These are phyloP conservation scores for Diplodia corticola DNA, from an alignment of 2,329 filamentous ascomycete genomes.

Conservation along the genomic window DNA sequence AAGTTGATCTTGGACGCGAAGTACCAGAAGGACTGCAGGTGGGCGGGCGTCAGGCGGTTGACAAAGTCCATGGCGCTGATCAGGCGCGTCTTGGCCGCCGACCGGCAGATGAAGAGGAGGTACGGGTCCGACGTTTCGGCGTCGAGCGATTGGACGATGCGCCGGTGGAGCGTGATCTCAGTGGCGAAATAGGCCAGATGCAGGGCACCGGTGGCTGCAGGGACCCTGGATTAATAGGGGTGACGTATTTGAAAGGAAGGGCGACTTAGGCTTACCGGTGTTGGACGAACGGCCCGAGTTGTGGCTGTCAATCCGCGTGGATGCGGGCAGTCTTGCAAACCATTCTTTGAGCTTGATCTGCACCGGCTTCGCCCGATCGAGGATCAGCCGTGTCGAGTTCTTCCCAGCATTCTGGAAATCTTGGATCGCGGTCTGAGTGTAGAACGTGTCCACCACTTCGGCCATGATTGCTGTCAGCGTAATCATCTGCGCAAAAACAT, in stretches of 20 bases:
- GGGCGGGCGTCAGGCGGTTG: slow-evolving; percentile 82
- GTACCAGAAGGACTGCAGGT: slow-evolving; percentile 91
- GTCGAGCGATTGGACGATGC: slow-evolving; percentile 80
- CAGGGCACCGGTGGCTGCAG: slow-evolving; percentile 57
- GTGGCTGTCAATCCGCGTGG: slow-evolving; percentile 63
- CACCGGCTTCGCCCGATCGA: slow-evolving; percentile 76
- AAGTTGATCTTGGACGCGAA: slow-evolving; percentile 89
- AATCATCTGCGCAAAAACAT: slow-evolving; percentile 74
- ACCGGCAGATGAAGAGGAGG: slow-evolving; percentile 87
- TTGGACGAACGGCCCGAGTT: slow-evolving; percentile 47
- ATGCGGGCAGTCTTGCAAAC: slow-evolving; percentile 68
- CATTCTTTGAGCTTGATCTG: slow-evolving; percentile 81
- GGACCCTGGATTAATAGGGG: slow-evolving; percentile 5
- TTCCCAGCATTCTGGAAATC: slow-evolving; percentile 65
- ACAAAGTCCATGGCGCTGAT: slow-evolving; percentile 98
- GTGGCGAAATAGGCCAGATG: slow-evolving; percentile 92
- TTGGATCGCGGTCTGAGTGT: slow-evolving; percentile 74
- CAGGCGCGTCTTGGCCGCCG: slow-evolving; percentile 87
- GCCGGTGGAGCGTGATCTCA: slow-evolving; percentile 88
- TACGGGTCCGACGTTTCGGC: slow-evolving; percentile 59
- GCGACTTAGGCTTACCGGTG: slow-evolving; percentile 35
- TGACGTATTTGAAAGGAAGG: slow-evolving; percentile 15
- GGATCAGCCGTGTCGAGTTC: slow-evolving; percentile 70
- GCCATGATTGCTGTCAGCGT: slow-evolving; percentile 72
- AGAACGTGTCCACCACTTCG: slow-evolving; percentile 81